Conservation (phyloP, 805 yeast species). For the Yarrowia yakushimensis region DNA sequence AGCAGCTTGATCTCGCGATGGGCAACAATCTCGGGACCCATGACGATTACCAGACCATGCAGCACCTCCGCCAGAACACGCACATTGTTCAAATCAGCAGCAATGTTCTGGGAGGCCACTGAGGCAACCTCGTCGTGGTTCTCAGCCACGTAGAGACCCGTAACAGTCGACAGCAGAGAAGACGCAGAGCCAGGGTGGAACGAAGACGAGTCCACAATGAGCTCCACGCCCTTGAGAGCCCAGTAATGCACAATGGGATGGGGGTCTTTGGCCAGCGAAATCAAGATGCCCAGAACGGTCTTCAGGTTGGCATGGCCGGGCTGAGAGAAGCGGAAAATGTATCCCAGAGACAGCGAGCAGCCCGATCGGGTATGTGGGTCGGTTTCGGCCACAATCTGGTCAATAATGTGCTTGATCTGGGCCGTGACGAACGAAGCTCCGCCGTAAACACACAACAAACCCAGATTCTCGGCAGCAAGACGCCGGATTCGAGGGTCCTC, state of each 20-base stretch:
- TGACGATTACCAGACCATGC: slow-evolving; percentile 13
- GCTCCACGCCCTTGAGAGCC: slow-evolving; percentile 57
- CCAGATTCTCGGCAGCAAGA: slow-evolving; percentile 56
- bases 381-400: slow-evolving; percentile 59
- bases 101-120: slow-evolving; percentile 37
- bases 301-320: slow-evolving; percentile 41
- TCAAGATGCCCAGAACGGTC: slow-evolving; percentile 52
- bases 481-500: slow-evolving; percentile 44
- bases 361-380: slow-evolving; percentile 66
- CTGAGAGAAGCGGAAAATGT: slow-evolving; percentile 41
- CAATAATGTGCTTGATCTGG: slow-evolving; percentile 54
- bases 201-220: slow-evolving; percentile 54
- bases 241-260: slow-evolving; percentile 81
- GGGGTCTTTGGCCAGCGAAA: slow-evolving; percentile 68
- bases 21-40: slow-evolving; percentile 17
- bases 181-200: slow-evolving; percentile 48
- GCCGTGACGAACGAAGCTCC: slow-evolving; percentile 37
- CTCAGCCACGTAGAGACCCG: slow-evolving; percentile 45
- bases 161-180: slow-evolving; percentile 44
- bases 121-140: slow-evolving; percentile 46
- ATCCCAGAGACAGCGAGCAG: slow-evolving; percentile 48
- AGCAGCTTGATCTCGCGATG: slow-evolving; percentile 5
- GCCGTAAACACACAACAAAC: slow-evolving; percentile 44
- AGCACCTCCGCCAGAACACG: slow-evolving; percentile 5
- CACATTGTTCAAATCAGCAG: slow-evolving; percentile 14